Evolutionary conservation across 805 yeast species (phyloP).

Genomic region (Kodamaea restingae): DNA sequence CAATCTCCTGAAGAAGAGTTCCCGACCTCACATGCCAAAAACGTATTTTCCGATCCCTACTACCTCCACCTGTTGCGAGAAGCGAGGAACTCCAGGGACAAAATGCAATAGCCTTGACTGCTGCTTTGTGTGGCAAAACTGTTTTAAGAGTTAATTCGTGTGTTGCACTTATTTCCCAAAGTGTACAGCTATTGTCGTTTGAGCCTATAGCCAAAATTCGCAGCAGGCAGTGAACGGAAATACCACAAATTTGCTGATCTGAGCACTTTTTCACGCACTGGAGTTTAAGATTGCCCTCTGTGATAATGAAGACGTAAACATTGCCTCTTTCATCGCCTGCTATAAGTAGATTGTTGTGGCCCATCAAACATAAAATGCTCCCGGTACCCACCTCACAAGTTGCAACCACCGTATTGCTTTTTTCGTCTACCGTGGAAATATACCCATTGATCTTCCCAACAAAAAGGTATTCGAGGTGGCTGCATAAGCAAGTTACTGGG

Average conservation of each 20-base stretch:
- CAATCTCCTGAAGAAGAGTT: slow-evolving; percentile 52
- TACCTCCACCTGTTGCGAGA: slow-evolving; percentile 89
- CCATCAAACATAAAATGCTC: slow-evolving; percentile 49
- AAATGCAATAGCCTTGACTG: slow-evolving; percentile 83
- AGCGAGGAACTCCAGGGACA: slow-evolving; percentile 87
- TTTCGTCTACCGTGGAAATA: slow-evolving; percentile 44
- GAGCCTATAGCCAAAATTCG: slow-evolving; percentile 74
- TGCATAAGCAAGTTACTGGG: slow-evolving; percentile 53
- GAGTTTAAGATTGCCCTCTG: slow-evolving; percentile 9
- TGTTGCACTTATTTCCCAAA: slow-evolving; percentile 58
- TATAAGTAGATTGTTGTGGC: slow-evolving; percentile 31
- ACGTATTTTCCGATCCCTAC: slow-evolving; percentile 70
- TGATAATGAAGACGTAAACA: slow-evolving; percentile 41
- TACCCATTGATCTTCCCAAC: slow-evolving; percentile 60
- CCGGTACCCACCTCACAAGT: slow-evolving; percentile 21
- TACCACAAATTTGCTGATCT: slow-evolving; percentile 39
- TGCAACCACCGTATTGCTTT: slow-evolving; percentile 12
- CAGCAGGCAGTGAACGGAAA: slow-evolving; percentile 53
- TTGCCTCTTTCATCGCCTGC: slow-evolving; percentile 68
- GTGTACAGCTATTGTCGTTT: slow-evolving; percentile 73
- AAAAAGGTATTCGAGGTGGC: slow-evolving; percentile 46
- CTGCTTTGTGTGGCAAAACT: slow-evolving; percentile 68
- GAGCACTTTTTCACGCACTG: slow-evolving; percentile 23
- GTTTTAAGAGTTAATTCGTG: slow-evolving; percentile 41
- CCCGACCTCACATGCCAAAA: slow-evolving; percentile 88